Percentiles rank a stretch among this genome's conserved stretches.
Evolutionary conservation across 2,329 filamentous ascomycete genomes (phyloP).

Genomic region (Lizonia empirigonia): DNA sequence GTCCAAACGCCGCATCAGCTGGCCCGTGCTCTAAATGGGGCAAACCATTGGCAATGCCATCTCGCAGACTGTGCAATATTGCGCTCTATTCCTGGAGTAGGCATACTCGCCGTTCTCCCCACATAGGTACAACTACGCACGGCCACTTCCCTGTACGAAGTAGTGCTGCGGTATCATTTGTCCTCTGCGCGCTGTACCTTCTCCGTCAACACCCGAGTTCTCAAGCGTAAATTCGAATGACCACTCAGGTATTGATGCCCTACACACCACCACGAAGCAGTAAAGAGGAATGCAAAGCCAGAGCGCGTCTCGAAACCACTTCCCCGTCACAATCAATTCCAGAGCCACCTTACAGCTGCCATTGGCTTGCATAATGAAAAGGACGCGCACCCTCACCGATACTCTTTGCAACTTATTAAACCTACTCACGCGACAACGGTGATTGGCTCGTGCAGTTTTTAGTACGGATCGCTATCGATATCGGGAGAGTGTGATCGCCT

Average conservation of each 20-base stretch:
- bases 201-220: constrained; percentile 8
- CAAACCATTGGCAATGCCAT: constrained; percentile 12
- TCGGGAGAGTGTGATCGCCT: constrained; percentile 17
- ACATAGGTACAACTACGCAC: constrained; percentile 15
- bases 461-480: constrained; percentile 11
- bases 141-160: constrained; percentile 6
- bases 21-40: constrained; percentile 6
- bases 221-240: constrained; percentile 2
- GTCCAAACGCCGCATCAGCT: constrained; percentile 11
- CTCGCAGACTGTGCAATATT: constrained; percentile 15
- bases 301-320: constrained; percentile 8
- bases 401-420: constrained; percentile 11
- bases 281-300: constrained; percentile 1
- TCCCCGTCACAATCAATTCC: constrained; percentile 1
- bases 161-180: constrained; percentile 12
- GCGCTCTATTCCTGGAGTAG: constrained; percentile 16
- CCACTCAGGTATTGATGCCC: constrained; percentile 8
- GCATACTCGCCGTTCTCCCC: constrained; percentile 15
- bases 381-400: constrained; percentile 7
- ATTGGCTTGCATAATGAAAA: constrained; percentile 7
- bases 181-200: constrained; percentile 5
- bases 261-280: constrained; percentile 6
- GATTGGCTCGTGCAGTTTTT: constrained; percentile 9
- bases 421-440: constrained; percentile 1
- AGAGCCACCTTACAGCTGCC: constrained; percentile 1